Conservation (phyloP, 2,329 filamentous ascomycete genomes). For the Paecilomyces sp. region DNA sequence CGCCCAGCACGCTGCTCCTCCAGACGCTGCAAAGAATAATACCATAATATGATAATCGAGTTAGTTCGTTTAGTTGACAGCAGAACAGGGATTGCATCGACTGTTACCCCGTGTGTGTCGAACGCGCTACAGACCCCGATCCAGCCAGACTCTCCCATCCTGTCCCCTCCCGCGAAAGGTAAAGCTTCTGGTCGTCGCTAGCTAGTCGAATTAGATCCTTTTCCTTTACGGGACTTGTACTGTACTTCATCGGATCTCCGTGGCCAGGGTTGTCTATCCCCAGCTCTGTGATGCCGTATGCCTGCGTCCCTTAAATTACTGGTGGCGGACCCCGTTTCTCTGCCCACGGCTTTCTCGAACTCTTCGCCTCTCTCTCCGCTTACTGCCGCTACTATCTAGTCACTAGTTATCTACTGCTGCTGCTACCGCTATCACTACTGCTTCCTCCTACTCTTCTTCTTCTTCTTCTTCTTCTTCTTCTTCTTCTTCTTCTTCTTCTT, state of each 20-base stretch:
- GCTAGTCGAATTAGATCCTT: neutral
- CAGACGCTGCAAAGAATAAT: neutral
- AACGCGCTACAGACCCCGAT: neutral
- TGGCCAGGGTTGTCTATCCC: neutral
- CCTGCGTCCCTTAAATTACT: neutral
- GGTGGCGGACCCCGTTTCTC: slow-evolving; percentile 1
- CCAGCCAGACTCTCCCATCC: neutral
- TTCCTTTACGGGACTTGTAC: neutral
- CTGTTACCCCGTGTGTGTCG: neutral
- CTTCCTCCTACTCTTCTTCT: too few relatives aligned
- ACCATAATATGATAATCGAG: neutral
- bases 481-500: too few relatives aligned
- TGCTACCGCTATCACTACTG: neutral
- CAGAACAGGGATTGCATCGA: neutral
- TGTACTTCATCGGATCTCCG: neutral
- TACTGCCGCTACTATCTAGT: neutral
- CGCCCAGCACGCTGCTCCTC: neutral
- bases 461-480: too few relatives aligned
- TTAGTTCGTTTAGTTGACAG: neutral
- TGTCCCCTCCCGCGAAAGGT: neutral
- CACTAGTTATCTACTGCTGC: too few relatives aligned
- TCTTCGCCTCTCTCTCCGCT: neutral
- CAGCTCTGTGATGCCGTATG: neutral
- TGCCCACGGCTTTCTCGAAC: neutral
- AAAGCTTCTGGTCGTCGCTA: neutral